Base-by-base conservation (phyloP, 148 eudicot genomes). In the Vaccinium darrowii region DNA sequence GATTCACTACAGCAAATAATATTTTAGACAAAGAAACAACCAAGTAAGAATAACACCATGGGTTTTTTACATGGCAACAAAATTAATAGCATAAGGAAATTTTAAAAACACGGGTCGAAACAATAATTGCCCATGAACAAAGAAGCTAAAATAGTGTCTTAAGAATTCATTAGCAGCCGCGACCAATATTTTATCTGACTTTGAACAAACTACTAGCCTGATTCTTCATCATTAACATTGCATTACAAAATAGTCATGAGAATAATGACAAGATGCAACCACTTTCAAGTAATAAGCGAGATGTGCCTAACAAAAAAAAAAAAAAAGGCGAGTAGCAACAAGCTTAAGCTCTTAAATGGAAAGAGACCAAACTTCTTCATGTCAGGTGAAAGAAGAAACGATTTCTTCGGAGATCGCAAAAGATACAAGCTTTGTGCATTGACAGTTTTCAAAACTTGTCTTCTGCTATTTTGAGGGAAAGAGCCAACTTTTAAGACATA, bases 111-210 rank as follows among this genome's bases (percentile, higher is more conserved):
- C 15, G 8, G 43, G 15, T 30, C 13, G 76, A 76, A 76, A 76
- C 3, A 49, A 14, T 74, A 47, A 13, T 21, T 76, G 36, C 49
- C n/a, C 33, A 72, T 75, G 78, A 49, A 56, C 21, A 14, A 62
- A 78, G 30, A 56, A 78, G 62, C 60, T 50, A 51, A 65, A 78
- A 52, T 54, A 79, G 27, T 79, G 23, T 56, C 82, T 18, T 18
- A 58, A 80, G 63, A 18, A 80, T 58, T 60, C 72, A 80, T 80
- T 80, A 80, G 51, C 72, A 36, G 47, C 15, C 23, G 72, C 19
- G 14, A 57, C 18, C 52, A 80, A 33, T 58, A 39, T 57, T 80
- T 58, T 58, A 56, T 62, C 30, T 18, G 7, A 39, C 65, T 27
- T 30, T 15, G n/a, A 7, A 33, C 65, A 79, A 79, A 79, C 65